Conservation (phyloP, 371 early-diverging fungal species). For the Blakeslea trispora region DNA sequence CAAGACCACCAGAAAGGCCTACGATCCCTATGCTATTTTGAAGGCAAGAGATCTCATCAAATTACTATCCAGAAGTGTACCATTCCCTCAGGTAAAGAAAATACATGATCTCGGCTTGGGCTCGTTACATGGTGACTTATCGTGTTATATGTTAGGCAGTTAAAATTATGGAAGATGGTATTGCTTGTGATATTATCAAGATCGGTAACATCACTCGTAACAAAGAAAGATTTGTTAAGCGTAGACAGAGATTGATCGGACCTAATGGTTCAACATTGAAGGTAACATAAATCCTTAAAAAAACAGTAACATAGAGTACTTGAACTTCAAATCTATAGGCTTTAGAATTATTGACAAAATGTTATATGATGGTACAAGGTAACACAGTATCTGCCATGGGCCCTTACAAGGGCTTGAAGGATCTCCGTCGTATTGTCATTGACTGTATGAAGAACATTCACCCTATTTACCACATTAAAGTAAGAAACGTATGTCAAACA, state of each 20-base stretch:
- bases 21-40: slow-evolving; percentile 96
- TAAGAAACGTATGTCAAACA: no score
- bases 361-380: slow-evolving; percentile 97
- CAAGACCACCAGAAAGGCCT: slow-evolving; percentile 96
- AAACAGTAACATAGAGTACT: no score
- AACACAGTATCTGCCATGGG: slow-evolving; percentile 98
- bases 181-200: slow-evolving; percentile 96
- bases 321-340: slow-evolving; percentile 54
- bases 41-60: slow-evolving; percentile 98
- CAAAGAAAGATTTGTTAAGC: slow-evolving; percentile 98
- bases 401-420: slow-evolving; percentile 88
- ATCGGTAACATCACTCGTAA: slow-evolving; percentile 93
- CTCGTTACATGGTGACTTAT: no score
- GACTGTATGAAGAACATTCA: slow-evolving; percentile 99
- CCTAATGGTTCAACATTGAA: slow-evolving; percentile 98
- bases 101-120: not conserved
- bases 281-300: no score
- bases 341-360: slow-evolving; percentile 95
- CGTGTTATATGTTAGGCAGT: slow-evolving; percentile 63
- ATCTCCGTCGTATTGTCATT: slow-evolving; percentile 87
- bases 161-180: slow-evolving; percentile 93
- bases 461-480: slow-evolving; percentile 99
- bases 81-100: slow-evolving; percentile 83
- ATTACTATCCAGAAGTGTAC: slow-evolving; percentile 94
- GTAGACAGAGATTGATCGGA: slow-evolving; percentile 96